phyloP scores from a whole-genome alignment of 2,329 filamentous ascomycete genomes.

The Dactylonectria macrodidyma region DNA sequence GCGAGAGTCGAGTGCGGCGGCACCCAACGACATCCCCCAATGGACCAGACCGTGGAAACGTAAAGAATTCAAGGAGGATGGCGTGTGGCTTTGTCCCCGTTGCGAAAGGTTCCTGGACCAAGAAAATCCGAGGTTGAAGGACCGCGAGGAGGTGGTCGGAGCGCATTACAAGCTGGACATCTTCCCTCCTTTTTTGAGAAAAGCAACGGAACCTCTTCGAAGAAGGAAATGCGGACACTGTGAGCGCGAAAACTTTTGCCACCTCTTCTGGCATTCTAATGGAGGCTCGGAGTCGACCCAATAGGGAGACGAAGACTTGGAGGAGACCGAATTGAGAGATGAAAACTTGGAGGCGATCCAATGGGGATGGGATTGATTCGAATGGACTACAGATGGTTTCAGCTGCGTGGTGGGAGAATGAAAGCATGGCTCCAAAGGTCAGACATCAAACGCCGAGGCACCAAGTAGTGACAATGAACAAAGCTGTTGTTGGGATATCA shows the following conservation, averaged over 20 bases:
- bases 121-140: conserved; percentile 1
- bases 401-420: not conserved
- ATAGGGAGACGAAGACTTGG: not conserved
- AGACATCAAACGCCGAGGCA: not conserved
- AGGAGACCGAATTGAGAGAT: too few species aligned
- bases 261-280: conserved; percentile 2
- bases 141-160: not conserved
- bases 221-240: conserved; percentile 35
- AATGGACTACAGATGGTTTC: too few species aligned
- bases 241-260: conserved; percentile 26
- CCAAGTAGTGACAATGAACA: not conserved
- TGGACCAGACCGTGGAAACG: conserved; percentile 33
- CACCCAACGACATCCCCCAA: not conserved
- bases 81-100: conserved; percentile 38
- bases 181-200: conserved; percentile 31
- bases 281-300: not conserved
- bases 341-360: too few species aligned
- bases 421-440: not conserved
- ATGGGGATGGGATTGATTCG: too few species aligned
- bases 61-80: conserved; percentile 15
- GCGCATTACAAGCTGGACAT: conserved; percentile 18
- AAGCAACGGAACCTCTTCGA: conserved; percentile 14
- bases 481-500: not conserved
- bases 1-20: not conserved
- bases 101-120: conserved; percentile 33